Percentiles rank a stretch among this genome's conserved stretches.
These are phyloP conservation scores for Murraya koenigii DNA, from an alignment of 345 rosid species.

Conservation along the genomic window DNA sequence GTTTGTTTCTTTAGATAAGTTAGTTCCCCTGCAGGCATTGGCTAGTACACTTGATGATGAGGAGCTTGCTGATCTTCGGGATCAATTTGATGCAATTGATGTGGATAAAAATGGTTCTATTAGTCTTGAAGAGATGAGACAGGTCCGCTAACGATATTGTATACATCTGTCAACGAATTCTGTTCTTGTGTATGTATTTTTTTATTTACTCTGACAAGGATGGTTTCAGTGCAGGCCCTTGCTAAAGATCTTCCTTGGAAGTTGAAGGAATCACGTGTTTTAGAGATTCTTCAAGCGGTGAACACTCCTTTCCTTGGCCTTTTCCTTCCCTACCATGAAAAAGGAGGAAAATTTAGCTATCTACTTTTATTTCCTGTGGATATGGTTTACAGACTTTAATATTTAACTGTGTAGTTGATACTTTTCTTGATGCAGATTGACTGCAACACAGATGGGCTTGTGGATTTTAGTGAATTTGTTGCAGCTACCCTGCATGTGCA, in stretches of 20 bases:
- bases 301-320: constrained; percentile 12
- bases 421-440: constrained; percentile 59
- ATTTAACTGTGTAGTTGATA: neutral
- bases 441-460: constrained; percentile 95
- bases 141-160: constrained; percentile 37
- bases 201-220: constrained; percentile 8
- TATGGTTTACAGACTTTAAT: constrained; percentile 3
- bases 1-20: neutral
- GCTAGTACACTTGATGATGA: constrained; percentile 88
- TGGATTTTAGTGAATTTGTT: constrained; percentile 89
- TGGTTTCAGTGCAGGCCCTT: constrained; percentile 63
- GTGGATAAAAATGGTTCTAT: constrained; percentile 94
- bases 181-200: neutral
- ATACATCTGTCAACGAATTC: neutral
- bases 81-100: constrained; percentile 97
- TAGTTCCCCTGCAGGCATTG: constrained; percentile 57
- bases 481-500: constrained; percentile 93
- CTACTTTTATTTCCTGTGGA: neutral
- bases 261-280: constrained; percentile 79
- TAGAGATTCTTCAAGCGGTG: constrained; percentile 95
- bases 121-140: constrained; percentile 98
- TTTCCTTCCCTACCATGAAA: neutral
- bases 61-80: constrained; percentile 78
- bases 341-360: neutral
- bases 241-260: constrained; percentile 99